These are phyloP conservation scores for Nakaseomyces delphensis DNA, from an alignment of 1,139 yeast genomes.

Conservation along the genomic window DNA sequence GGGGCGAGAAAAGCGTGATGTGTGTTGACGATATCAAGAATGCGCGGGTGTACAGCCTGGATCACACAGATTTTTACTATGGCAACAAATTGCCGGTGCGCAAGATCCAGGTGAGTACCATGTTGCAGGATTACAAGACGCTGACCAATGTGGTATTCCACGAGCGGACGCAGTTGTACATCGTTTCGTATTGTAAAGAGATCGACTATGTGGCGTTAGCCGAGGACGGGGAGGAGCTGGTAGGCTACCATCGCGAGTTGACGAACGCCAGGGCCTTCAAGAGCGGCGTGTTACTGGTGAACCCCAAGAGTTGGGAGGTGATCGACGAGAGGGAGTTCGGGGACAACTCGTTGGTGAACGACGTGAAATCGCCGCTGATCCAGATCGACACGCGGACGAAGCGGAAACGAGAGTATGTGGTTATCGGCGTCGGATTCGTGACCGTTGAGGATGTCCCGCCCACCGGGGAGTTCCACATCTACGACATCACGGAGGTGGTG, in stretches of 20 bases:
- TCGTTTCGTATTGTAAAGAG: slow-evolving; percentile 54
- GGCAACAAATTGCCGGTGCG: slow-evolving; percentile 59
- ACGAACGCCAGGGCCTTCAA: slow-evolving; percentile 47
- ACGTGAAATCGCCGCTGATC: slow-evolving; percentile 30
- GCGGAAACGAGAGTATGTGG: slow-evolving; percentile 57
- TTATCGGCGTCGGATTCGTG: slow-evolving; percentile 69
- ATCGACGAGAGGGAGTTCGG: slow-evolving; percentile 62
- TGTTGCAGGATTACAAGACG: slow-evolving; percentile 46
- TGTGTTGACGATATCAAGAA: slow-evolving; percentile 64
- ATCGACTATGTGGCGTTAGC: slow-evolving; percentile 61
- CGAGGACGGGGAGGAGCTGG: slow-evolving; percentile 62
- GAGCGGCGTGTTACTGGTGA: slow-evolving; percentile 56
- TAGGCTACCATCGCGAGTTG: slow-evolving; percentile 47
- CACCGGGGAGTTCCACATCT: slow-evolving; percentile 68
- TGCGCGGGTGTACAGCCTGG: slow-evolving; percentile 55
- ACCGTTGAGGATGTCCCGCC: slow-evolving; percentile 80
- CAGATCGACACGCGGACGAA: slow-evolving; percentile 43
- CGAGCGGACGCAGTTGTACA: slow-evolving; percentile 54
- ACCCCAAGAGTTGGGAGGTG: slow-evolving; percentile 69
- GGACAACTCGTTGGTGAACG: slow-evolving; percentile 53
- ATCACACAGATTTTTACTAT: slow-evolving; percentile 37
- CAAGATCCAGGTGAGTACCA: slow-evolving; percentile 33
- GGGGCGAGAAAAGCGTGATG: slow-evolving; percentile 39
- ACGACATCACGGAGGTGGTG: slow-evolving; percentile 72
- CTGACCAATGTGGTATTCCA: slow-evolving; percentile 65